A percentile compares a stretch with the other conserved stretches of the same genome.
Evolutionary conservation across 305 asterid genomes (phyloP).

Genomic region (Fraxinus greggii): DNA sequence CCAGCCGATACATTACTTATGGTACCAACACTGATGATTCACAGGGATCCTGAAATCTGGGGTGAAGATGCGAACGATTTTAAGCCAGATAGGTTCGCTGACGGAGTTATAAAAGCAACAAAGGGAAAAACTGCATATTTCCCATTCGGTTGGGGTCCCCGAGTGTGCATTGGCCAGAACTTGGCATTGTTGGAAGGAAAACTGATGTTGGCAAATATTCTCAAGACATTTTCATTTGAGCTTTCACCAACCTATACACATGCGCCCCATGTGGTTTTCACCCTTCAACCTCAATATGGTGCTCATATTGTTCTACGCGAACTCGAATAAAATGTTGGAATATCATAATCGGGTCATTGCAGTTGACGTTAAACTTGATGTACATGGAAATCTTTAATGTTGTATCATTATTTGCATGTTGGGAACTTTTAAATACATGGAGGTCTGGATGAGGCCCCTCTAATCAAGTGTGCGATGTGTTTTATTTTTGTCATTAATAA

Average conservation of each 20-base stretch:
- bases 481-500: too few relatives aligned
- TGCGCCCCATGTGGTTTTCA: constrained; percentile 18
- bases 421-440: too few relatives aligned
- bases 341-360: too few relatives aligned
- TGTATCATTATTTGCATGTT: too few relatives aligned
- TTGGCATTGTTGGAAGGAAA: constrained; percentile 24
- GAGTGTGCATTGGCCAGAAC: constrained; percentile 27
- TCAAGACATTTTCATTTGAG: constrained; percentile 23
- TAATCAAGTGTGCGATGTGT: too few relatives aligned
- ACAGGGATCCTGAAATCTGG: constrained; percentile 24
- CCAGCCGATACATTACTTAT: constrained; percentile 26
- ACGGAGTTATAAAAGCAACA: constrained; percentile 28
- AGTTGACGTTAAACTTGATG: too few relatives aligned
- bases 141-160: constrained; percentile 35
- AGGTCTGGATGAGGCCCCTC: too few relatives aligned
- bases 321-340: too few relatives aligned
- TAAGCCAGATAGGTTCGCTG: constrained; percentile 29
- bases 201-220: constrained; percentile 10
- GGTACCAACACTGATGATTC: constrained; percentile 17
- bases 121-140: constrained; percentile 27
- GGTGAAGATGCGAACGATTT: constrained; percentile 29
- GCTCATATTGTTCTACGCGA: too few relatives aligned
- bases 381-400: too few relatives aligned
- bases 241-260: constrained; percentile 26
- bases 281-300: not conserved